Conservation (phyloP, 805 yeast genomes). For the Metschnikowia chrysomelidarum region DNA sequence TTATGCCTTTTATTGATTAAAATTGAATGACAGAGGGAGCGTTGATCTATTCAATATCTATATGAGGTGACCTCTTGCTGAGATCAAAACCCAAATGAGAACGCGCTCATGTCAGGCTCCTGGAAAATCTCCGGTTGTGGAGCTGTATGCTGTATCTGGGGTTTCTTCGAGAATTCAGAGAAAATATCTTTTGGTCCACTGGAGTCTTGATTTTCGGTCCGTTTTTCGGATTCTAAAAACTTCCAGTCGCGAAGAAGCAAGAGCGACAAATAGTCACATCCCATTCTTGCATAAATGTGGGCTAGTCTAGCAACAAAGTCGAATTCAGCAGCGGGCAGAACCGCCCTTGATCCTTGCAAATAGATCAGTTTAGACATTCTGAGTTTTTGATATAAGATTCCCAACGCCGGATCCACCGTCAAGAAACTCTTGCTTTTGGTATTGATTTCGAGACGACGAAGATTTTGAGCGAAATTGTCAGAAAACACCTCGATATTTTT, state of each 20-base stretch:
- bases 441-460: conserved; percentile 13
- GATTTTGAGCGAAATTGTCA: conserved; percentile 18
- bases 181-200: conserved; percentile 10
- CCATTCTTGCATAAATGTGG: conserved; percentile 78
- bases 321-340: conserved; percentile 51
- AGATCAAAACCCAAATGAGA: conserved; percentile 45
- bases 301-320: conserved; percentile 61
- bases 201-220: neutral
- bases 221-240: conserved; percentile 35
- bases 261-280: conserved; percentile 78
- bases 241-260: conserved; percentile 66
- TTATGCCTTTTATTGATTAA: too few species aligned
- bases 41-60: too few species aligned
- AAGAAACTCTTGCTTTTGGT: conserved; percentile 39
- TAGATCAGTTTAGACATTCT: conserved; percentile 52
- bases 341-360: conserved; percentile 47
- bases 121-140: conserved; percentile 55
- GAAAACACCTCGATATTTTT: conserved; percentile 24
- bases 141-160: conserved; percentile 5
- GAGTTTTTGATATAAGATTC: conserved; percentile 61
- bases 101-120: conserved; percentile 78
- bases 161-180: conserved; percentile 16
- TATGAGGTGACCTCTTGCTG: too few species aligned
- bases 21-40: too few species aligned
- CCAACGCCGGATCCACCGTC: conserved; percentile 80